phyloP scores from a whole-genome alignment of 2,329 filamentous ascomycete species.

The Penicillium brevicompactum region DNA sequence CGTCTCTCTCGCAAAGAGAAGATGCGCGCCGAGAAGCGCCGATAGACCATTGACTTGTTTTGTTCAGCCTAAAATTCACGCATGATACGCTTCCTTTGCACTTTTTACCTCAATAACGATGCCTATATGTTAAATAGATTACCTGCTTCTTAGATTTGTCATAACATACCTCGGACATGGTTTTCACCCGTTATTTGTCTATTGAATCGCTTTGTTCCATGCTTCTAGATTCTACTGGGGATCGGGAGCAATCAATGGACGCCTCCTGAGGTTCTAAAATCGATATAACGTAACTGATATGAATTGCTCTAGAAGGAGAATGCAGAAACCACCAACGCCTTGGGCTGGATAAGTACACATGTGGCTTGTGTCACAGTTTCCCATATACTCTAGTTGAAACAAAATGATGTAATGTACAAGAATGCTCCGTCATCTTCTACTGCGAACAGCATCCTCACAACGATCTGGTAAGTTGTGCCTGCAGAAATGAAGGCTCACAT shows the following conservation, averaged over 20 bases:
- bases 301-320: background rate
- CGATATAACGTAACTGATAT: background rate
- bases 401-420: constrained; percentile 12
- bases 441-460: background rate
- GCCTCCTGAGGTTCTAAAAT: too few species aligned
- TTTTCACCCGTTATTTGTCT: too few species aligned
- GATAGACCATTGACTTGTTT: constrained; percentile 24
- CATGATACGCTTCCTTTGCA: constrained; percentile 16
- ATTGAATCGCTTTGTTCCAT: background rate
- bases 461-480: background rate
- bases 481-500: background rate
- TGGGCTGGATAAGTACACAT: constrained; percentile 1
- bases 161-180: background rate
- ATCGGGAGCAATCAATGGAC: too few species aligned
- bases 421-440: background rate
- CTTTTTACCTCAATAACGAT: constrained; percentile 5
- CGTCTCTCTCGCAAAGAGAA: constrained; percentile 58
- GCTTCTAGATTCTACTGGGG: background rate
- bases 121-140: constrained; percentile 6
- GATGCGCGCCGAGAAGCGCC: constrained; percentile 45
- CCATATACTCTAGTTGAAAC: constrained; percentile 10
- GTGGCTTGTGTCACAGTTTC: background rate
- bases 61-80: constrained; percentile 10
- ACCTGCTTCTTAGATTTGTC: background rate
- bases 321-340: constrained; percentile 5